A percentile compares a stretch with the other conserved stretches of the same genome.
phyloP scores from a whole-genome alignment of 2,329 filamentous ascomycete species.

The Colletotrichum siamense region DNA sequence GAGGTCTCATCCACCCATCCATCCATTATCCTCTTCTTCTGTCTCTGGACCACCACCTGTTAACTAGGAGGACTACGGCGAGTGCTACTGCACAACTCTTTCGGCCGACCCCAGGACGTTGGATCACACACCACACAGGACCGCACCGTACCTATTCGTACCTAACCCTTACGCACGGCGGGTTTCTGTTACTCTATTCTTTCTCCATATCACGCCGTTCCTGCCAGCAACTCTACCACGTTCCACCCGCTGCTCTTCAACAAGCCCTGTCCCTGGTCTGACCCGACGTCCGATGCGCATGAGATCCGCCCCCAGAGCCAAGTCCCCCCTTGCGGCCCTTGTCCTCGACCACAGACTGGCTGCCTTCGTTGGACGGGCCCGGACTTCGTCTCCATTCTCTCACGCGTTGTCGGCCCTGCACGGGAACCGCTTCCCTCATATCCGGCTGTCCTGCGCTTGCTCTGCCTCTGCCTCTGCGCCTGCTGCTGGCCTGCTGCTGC shows the following conservation, averaged over 20 bases:
- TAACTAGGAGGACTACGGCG: background rate
- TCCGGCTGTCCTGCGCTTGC: background rate
- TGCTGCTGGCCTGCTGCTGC: background rate
- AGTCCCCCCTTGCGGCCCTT: conserved; percentile 13
- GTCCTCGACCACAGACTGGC: background rate
- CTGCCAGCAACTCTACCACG: conserved; percentile 8
- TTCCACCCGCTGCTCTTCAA: conserved; percentile 11
- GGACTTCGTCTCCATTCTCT: conserved; percentile 16
- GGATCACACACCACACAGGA: background rate
- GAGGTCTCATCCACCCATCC: background rate
- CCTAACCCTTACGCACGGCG: background rate
- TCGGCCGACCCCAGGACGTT: background rate
- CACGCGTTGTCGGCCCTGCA: conserved; percentile 12
- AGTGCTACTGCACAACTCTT: background rate
- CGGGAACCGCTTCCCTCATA: conserved; percentile 4
- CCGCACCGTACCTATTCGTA: background rate
- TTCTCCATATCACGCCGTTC: conserved; percentile 14
- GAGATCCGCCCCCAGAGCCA: conserved; percentile 21
- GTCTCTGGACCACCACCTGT: background rate
- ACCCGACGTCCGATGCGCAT: conserved; percentile 19
- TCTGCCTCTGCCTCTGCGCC: background rate
- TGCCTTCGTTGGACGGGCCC: conserved; percentile 10
- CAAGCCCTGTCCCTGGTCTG: conserved; percentile 16
- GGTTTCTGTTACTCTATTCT: conserved; percentile 19
- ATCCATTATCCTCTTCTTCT: background rate